phyloP scores from a whole-genome alignment of 176 grass and related monocot species.

The Eragrostis nindensis region DNA sequence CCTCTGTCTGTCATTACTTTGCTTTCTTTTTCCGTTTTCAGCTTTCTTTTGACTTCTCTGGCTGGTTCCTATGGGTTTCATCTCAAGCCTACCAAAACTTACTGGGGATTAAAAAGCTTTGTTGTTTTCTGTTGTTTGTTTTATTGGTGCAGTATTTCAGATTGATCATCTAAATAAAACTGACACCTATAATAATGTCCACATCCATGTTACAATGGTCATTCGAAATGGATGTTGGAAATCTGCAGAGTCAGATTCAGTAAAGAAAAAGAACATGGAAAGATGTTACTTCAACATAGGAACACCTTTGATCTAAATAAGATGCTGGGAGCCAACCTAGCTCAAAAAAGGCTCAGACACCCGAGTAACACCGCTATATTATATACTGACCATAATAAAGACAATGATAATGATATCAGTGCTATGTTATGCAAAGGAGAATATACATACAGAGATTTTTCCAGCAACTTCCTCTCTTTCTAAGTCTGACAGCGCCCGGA shows the following conservation, averaged over 20 bases:
- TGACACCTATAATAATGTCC: not conserved
- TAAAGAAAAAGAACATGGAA: too few species aligned
- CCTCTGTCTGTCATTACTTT: too few species aligned
- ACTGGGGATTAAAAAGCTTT: too few species aligned
- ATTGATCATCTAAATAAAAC: not conserved
- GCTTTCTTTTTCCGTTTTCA: too few species aligned
- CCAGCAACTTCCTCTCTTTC: slow-evolving; percentile 71
- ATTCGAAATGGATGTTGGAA: not conserved
- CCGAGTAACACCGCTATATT: not conserved
- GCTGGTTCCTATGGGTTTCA: too few species aligned
- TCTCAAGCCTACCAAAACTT: too few species aligned
- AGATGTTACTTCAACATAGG: not conserved
- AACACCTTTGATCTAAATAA: not conserved
- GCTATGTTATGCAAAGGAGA: slow-evolving; percentile 15
- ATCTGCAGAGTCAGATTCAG: too few species aligned
- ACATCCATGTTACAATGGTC: not conserved
- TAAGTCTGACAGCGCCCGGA: slow-evolving; percentile 60
- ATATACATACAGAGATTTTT: slow-evolving; percentile 77
- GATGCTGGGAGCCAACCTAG: not conserved
- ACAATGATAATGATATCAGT: not conserved
- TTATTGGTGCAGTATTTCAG: not conserved
- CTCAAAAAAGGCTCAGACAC: not conserved
- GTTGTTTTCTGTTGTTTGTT: too few species aligned
- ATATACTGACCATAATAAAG: not conserved
- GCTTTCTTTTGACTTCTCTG: too few species aligned